Evolutionary conservation across 2,329 filamentous ascomycete genomes (phyloP), one percentile per base, ranked within the genome.

Genomic region (Geosmithia putterillii): DNA sequence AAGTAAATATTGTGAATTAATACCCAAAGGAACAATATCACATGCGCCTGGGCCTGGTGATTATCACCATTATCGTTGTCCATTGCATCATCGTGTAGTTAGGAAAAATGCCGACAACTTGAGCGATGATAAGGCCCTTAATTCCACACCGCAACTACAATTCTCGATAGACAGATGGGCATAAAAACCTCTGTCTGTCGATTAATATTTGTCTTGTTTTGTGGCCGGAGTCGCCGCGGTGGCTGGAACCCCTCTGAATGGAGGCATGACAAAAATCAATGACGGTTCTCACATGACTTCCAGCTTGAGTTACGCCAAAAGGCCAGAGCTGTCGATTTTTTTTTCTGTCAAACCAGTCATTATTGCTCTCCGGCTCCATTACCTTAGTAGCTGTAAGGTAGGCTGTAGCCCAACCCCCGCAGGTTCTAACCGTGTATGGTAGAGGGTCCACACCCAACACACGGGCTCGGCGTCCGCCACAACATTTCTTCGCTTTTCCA

Each of bases 401-500:
- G 23, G 6, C 28, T 12, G 10, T 32, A 32, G 10, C 28, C 28
- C 10, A 25, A 32, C 28, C 28, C 28, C 28, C 28, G 28, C 28
- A 32, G 28, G 28, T 32, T 32, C 28, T 32, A 32, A 32, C 28
- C 28, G 10, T 12, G 10, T 32, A 3, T 32, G 28, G 28, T 32
- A 32, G 15, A 32, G 28, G 28, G 28, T 32, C 28, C 28, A 32
- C 28, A 32, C 28, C 28, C 10, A 32, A 32, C 28, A 32, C 28
- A 32, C 28, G 28, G 28, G 38, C 12, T 42, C 32, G 40, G 32
- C 25, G 15, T 15, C 44, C 41, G 44, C 44, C 44, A 45, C 44
- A 45, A 35, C 44, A 40, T 35, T 45, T 45, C 44, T 45, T 42
- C 40, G 23, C 40, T 45, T 37, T 39, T 42, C 44, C 36, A 44